Evolutionary conservation across 139 green algal species (phyloP).

Genomic region (Chlorella vulgaris): DNA sequence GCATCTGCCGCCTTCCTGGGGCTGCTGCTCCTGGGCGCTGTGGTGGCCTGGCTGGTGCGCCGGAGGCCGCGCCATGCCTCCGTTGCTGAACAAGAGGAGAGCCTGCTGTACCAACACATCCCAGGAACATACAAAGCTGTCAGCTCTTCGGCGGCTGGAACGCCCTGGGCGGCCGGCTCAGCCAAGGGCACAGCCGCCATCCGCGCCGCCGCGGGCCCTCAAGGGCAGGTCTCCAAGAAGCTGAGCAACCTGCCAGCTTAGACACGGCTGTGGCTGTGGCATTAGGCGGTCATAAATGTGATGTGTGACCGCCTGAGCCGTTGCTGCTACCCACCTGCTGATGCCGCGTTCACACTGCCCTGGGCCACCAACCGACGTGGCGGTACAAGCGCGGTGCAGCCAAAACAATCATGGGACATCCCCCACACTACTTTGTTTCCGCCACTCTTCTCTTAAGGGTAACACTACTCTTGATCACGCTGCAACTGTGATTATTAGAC

Average conservation of each 20-base stretch:
- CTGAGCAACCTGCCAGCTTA: slow-evolving; percentile 38
- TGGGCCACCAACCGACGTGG: no score
- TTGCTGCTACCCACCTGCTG: not conserved
- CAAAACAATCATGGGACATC: no score
- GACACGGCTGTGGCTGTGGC: not conserved
- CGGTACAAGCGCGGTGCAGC: no score
- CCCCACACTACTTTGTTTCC: no score
- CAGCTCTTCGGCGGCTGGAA: not conserved
- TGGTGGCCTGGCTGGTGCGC: not conserved
- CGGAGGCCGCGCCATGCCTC: not conserved
- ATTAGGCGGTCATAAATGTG: not conserved
- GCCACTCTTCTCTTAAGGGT: no score
- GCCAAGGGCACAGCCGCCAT: not conserved
- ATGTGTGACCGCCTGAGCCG: no score
- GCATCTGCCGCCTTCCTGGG: not conserved
- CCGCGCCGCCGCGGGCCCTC: not conserved
- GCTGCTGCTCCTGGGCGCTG: slow-evolving; percentile 12
- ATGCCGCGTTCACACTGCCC: no score
- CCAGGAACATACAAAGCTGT: not conserved
- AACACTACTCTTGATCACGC: no score
- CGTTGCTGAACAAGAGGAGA: not conserved
- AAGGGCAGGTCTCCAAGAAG: slow-evolving; percentile 29
- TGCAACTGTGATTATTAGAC: no score
- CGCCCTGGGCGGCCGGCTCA: not conserved
- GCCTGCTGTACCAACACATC: slow-evolving; percentile 17